Evolutionary conservation across 306 rosid genomes (phyloP).

Genomic region (Parietaria judaica): DNA sequence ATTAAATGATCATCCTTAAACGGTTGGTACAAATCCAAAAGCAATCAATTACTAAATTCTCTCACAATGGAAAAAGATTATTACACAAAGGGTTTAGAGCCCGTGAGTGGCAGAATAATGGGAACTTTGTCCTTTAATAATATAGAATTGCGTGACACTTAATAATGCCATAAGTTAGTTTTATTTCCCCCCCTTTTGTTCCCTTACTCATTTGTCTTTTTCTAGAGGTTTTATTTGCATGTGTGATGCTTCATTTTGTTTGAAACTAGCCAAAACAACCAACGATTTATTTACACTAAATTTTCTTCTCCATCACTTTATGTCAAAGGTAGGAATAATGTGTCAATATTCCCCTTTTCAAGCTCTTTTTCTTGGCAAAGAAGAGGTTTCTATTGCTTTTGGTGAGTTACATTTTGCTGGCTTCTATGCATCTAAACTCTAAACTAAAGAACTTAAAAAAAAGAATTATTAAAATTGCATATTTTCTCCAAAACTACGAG

Average conservation of each 20-base stretch:
- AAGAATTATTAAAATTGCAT: too few species aligned
- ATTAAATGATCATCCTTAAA: conserved; percentile 5
- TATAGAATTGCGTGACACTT: conserved; percentile 20
- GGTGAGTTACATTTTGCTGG: too few species aligned
- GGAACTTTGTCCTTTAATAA: conserved; percentile 27
- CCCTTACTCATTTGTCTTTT: conserved; percentile 25
- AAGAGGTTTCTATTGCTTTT: not conserved
- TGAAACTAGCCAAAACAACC: conserved; percentile 1
- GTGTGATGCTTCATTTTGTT: conserved; percentile 14
- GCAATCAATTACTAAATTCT: not conserved
- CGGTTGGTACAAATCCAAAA: conserved; percentile 11
- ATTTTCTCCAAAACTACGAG: too few species aligned
- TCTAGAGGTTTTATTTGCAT: conserved; percentile 5
- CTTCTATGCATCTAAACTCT: too few species aligned
- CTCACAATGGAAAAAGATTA: not conserved
- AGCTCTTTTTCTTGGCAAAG: conserved; percentile 17
- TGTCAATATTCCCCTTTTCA: conserved; percentile 11
- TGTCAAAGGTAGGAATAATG: conserved; percentile 7
- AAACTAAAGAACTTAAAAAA: too few species aligned
- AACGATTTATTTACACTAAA: conserved; percentile 11
- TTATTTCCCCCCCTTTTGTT: conserved; percentile 10
- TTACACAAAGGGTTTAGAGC: conserved; percentile 6
- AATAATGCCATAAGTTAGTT: conserved; percentile 20
- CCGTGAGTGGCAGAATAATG: conserved; percentile 33
- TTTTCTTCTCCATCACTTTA: not conserved